Conservation (phyloP, 2,329 filamentous ascomycete species). For the Ploettnerulaceae sp. region DNA sequence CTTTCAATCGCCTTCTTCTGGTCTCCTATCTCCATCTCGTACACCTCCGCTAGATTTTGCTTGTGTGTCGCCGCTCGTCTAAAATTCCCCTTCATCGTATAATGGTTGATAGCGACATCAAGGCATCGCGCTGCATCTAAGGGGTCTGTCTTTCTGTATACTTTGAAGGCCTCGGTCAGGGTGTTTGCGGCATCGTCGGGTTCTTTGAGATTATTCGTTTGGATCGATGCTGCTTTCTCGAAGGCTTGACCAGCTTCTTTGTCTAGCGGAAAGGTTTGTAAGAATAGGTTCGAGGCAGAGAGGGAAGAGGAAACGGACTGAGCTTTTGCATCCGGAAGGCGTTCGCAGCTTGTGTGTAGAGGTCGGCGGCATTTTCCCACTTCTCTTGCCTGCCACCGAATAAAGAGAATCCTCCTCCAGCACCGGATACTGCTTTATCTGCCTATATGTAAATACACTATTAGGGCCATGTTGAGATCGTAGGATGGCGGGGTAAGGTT, state of each 20-base stretch:
- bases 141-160: slow-evolving; percentile 81
- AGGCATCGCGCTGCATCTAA: slow-evolving; percentile 78
- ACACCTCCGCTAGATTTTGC: slow-evolving; percentile 81
- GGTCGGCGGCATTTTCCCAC: slow-evolving; percentile 80
- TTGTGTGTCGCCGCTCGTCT: slow-evolving; percentile 85
- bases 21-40: slow-evolving; percentile 77
- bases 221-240: slow-evolving; percentile 78
- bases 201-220: slow-evolving; percentile 77
- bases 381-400: slow-evolving; percentile 87
- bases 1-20: slow-evolving; percentile 71
- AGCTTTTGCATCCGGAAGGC: slow-evolving; percentile 84
- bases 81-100: slow-evolving; percentile 86
- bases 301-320: slow-evolving; percentile 47
- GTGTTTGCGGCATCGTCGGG: slow-evolving; percentile 89
- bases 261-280: slow-evolving; percentile 44
- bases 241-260: slow-evolving; percentile 84
- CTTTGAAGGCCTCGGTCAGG: slow-evolving; percentile 87
- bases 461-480: slow-evolving; percentile 22
- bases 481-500: slow-evolving; percentile 30
- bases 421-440: slow-evolving; percentile 73
- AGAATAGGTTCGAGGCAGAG: not conserved
- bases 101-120: slow-evolving; percentile 75
- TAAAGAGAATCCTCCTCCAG: slow-evolving; percentile 78
- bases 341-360: slow-evolving; percentile 85
- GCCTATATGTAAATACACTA: slow-evolving; percentile 57